Percentiles rank a stretch among this genome's conserved stretches.
Conservation (phyloP, 257 asterid genomes). For the Solanum boliviense region DNA sequence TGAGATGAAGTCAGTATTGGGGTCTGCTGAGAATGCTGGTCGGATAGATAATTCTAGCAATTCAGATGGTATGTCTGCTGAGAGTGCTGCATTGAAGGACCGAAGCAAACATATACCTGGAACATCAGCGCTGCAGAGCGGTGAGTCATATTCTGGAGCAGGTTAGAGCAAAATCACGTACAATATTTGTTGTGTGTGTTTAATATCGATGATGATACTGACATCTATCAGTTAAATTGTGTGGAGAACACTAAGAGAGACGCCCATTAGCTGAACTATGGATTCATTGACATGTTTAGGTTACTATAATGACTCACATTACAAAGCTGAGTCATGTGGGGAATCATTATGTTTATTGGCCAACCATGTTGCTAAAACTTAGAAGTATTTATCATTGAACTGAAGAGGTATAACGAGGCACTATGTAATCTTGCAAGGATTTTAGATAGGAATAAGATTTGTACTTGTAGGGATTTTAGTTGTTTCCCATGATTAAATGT, state of each 20-base stretch:
- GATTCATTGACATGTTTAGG: neutral
- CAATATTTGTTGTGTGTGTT: neutral
- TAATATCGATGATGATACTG: neutral
- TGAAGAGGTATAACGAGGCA: neutral
- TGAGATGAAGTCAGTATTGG: conserved; percentile 13
- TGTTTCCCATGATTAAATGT: neutral
- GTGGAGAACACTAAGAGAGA: neutral
- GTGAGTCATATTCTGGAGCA: conserved; percentile 66
- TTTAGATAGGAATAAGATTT: neutral
- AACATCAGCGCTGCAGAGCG: conserved; percentile 61
- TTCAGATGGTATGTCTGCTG: conserved; percentile 31
- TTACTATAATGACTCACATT: neutral
- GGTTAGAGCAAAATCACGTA: conserved; percentile 23
- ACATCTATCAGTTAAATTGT: neutral
- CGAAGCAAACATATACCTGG: conserved; percentile 66
- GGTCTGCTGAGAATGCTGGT: conserved; percentile 3
- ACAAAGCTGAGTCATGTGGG: neutral
- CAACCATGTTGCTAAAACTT: neutral
- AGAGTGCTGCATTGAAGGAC: conserved; percentile 42
- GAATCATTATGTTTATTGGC: neutral
- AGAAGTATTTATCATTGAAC: neutral
- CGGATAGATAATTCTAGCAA: conserved; percentile 19
- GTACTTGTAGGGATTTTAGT: neutral
- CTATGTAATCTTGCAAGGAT: neutral
- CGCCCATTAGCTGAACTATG: neutral